A percentile compares a stretch with the other conserved stretches of the same genome.
These are phyloP conservation scores for Stentor roeselii DNA, from an alignment of 73 alveolate genomes.

Conservation along the genomic window DNA sequence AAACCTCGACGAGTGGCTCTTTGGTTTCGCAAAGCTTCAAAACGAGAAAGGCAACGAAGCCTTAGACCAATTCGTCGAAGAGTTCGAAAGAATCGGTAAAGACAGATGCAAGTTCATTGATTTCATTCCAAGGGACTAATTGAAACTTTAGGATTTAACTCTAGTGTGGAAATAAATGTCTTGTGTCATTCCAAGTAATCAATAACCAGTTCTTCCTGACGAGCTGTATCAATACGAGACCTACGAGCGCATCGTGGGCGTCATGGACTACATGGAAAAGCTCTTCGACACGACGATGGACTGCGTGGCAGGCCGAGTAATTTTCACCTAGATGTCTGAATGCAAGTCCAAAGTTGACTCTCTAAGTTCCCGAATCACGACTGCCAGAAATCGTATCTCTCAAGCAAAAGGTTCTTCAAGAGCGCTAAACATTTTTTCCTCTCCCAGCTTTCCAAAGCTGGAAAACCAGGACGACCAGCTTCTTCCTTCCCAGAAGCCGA, in stretches of 20 bases:
- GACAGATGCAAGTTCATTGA: slow-evolving; percentile 1
- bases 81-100: slow-evolving; percentile 1
- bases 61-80: slow-evolving; percentile 8
- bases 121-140: slow-evolving; percentile 4
- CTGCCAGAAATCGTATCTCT: not conserved
- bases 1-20: slow-evolving; percentile 23
- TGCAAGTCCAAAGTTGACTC: not conserved
- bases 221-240: slow-evolving; percentile 9
- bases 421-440: not conserved
- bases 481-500: slow-evolving; percentile 19
- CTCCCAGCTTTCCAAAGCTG: not conserved
- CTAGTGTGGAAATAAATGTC: slow-evolving; percentile 1
- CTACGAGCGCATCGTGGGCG: slow-evolving; percentile 17
- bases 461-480: slow-evolving; percentile 19
- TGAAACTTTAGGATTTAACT: too few species aligned
- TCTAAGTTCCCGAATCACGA: not conserved
- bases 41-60: slow-evolving; percentile 8
- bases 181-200: slow-evolving; percentile 8
- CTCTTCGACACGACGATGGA: slow-evolving; percentile 21
- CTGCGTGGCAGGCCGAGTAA: slow-evolving; percentile 15
- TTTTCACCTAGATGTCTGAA: not conserved
- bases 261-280: not conserved
- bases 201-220: slow-evolving; percentile 1
- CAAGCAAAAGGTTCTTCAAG: not conserved
- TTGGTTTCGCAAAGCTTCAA: not conserved